Conservation (phyloP, 163 green algal genomes). For the Volvox carteri region DNA sequence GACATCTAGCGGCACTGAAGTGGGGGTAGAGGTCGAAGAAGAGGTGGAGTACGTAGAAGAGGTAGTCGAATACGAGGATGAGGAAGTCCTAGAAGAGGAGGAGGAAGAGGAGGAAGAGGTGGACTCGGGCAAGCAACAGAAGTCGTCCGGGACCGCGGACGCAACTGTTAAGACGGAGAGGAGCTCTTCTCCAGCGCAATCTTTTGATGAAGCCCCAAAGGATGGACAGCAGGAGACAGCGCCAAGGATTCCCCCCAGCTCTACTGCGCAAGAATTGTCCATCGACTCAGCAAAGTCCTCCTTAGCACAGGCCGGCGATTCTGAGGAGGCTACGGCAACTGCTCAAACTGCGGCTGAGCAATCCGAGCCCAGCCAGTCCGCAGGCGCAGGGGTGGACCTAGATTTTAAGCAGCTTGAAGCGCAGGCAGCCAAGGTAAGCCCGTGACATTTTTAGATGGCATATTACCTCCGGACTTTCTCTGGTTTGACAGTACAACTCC, state of each 20-base stretch:
- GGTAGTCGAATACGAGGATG: slow-evolving; percentile 21
- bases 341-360: neutral
- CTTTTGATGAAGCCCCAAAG: neutral
- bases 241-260: slow-evolving; percentile 6
- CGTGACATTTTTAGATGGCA: no score
- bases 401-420: slow-evolving; percentile 42
- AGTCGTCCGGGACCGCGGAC: neutral
- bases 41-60: slow-evolving; percentile 49
- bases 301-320: neutral
- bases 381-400: neutral
- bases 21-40: slow-evolving; percentile 36
- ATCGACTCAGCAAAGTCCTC: neutral
- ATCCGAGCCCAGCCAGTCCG: neutral
- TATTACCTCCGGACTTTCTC: no score
- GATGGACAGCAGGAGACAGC: neutral
- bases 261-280: neutral
- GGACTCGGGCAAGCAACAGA: neutral
- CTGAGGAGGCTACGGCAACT: neutral
- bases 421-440: slow-evolving; percentile 45
- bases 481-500: no score
- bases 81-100: slow-evolving; percentile 9
- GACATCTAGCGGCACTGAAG: slow-evolving; percentile 24
- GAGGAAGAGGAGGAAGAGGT: neutral
- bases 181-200: neutral
- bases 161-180: neutral